Base-by-base conservation (phyloP, 2,329 filamentous ascomycete genomes). In the Venturiaceae sp. region DNA sequence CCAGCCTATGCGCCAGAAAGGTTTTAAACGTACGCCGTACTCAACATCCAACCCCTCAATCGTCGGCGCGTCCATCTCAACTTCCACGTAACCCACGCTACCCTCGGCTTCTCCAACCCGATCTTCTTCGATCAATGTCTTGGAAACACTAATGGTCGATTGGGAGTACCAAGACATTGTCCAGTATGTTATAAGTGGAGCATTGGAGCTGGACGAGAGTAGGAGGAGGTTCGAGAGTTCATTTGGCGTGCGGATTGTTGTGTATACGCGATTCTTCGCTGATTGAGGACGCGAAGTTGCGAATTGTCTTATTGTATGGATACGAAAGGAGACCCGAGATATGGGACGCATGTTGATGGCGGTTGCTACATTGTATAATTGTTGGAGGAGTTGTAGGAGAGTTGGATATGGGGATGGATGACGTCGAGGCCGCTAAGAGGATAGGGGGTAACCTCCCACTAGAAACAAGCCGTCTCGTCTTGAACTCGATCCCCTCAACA, bases 161-260 rank as follows among this genome's bases (percentile, higher is more conserved):
- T 72, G 73, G 1, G 69, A 65, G 61, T 74, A 77, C 74, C 75
- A 80, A 3, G 72, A 72, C 2, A 78, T 75, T 41, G 71, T 77
- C 77, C 77, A 80, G 11, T 80, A 66, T 0, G 78, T 80, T 47
- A 80, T 71, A 0, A 80, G 65, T 0, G 77, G 70, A 8, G 69
- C 67, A 44, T 75, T 72, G 13, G 67, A 71, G 62, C 71, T 74
- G 9, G 77, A 72, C 16, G 74, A 77, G 61, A 77, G 72, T 53
- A 79, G 69, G 6, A 74, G 73, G 7, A 80, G 72, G 5, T 72
- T 77, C 57, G 76, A 70, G 11, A 80, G 69, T 60, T 80, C 77
- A 36, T 74, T 68, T 54, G 77, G 75, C 33, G 67, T 69, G 56
- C 78, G 76, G 52, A 80, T n/a, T 32, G 53, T 33, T 14, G 19